Evolutionary conservation across 352 stramenopile species (phyloP), one percentile per base, ranked within the genome.

Genomic region (Plasmopara viticola): DNA sequence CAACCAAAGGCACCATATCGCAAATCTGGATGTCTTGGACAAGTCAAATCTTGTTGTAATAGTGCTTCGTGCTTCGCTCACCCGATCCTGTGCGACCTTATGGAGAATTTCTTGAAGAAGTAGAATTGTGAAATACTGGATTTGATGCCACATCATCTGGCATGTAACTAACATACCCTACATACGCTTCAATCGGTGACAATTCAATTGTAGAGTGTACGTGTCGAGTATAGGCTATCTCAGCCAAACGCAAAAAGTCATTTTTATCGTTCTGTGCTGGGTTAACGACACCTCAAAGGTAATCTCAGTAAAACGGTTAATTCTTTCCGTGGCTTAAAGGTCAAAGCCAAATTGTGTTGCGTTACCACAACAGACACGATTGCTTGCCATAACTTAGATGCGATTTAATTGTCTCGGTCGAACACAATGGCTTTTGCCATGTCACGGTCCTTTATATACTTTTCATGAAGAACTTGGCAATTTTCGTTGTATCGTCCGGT

Each of bases 241-340:
- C 9, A 14, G 39, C 39, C 39, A 44, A 28, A 12, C 13, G 39
- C n/a, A 44, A 20, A 29, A 29, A 29, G 14, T 9, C 17, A 28
- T 44, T 20, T n/a, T n/a, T 7, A 29, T 44, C 10, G 9, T 44
- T 12, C 9, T 44, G 14, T 2, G 39, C 39, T 44, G 14, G 39
- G 17, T 44, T 44, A 44, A 29, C 39, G 39, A 44, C 39, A 14
- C 39, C 14, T 28, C 39, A 17, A 28, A 44, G 39, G 25, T 44
- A 44, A 13, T 29, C 18, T 29, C 39, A 14, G 39, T 9, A 28
- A 44, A 44, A 44, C 18, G 14, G 14, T 10, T 44, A 14, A 1
- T 14, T 44, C 33, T 1, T 9, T 38, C 13, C 13, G 33, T 14
- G 33, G 33, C 13, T 14, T 9, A 38, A 38, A 38, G 9, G 33